Evolutionary conservation across 768 basidiomycete genomes (phyloP).

Genomic region (Suillus subalutaceus): DNA sequence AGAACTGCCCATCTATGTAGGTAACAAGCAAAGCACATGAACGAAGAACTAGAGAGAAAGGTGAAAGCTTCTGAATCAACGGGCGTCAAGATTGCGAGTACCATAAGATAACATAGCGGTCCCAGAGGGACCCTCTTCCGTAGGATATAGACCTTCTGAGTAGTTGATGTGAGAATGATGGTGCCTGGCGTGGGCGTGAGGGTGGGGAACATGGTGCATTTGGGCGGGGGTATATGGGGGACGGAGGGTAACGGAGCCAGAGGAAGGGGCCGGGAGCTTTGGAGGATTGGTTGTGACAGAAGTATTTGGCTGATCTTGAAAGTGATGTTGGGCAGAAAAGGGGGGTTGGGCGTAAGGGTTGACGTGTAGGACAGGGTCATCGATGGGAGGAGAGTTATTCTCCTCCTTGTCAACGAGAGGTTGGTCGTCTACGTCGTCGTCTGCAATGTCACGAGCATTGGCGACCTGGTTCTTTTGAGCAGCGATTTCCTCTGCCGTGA

Average conservation of each 20-base stretch:
- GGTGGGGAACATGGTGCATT: constrained; percentile 83
- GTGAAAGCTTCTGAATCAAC: background rate
- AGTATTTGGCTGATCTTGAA: constrained; percentile 21
- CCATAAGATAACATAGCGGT: constrained; percentile 49
- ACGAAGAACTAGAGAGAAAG: constrained; percentile 8
- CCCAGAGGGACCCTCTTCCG: constrained; percentile 28
- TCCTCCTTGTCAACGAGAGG: constrained; percentile 19
- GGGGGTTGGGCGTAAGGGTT: constrained; percentile 25
- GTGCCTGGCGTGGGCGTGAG: constrained; percentile 76
- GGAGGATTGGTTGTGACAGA: constrained; percentile 23
- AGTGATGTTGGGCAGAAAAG: constrained; percentile 23
- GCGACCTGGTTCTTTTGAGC: constrained; percentile 62
- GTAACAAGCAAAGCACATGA: constrained; percentile 25
- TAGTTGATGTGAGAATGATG: constrained; percentile 61
- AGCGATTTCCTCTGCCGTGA: constrained; percentile 94
- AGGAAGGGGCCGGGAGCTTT: constrained; percentile 36
- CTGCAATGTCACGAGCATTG: constrained; percentile 46
- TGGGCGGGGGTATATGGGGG: constrained; percentile 60
- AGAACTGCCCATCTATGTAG: constrained; percentile 28
- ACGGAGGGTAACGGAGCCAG: constrained; percentile 51
- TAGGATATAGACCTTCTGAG: constrained; percentile 40
- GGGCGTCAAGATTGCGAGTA: constrained; percentile 26
- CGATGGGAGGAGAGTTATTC: constrained; percentile 22
- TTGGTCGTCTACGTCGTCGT: constrained; percentile 36
- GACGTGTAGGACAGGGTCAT: constrained; percentile 26